Evolutionary conservation across 495 filamentous ascomycete species (phyloP).

Genomic region (Hypoxylon cercidicola): DNA sequence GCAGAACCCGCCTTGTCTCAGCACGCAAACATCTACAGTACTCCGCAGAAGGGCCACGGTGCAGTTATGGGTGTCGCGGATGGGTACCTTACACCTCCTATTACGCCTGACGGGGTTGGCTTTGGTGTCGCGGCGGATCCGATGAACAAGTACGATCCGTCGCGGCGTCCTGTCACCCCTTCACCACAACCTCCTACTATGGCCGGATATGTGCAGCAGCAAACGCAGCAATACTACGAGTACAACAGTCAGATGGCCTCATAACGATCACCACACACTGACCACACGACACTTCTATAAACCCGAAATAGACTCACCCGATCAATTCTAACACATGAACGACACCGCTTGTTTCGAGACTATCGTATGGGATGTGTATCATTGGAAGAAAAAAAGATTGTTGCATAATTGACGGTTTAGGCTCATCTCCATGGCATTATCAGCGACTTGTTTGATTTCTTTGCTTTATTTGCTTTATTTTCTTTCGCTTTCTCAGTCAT

Average conservation of each 20-base stretch:
- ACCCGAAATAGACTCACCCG: slow-evolving; percentile 25
- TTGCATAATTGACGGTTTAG: slow-evolving; percentile 52
- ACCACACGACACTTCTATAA: slow-evolving; percentile 11
- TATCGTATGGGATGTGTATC: slow-evolving; percentile 45
- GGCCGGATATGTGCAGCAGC: slow-evolving; percentile 35
- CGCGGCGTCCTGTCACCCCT: slow-evolving; percentile 64
- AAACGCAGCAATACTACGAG: slow-evolving; percentile 42
- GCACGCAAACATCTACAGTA: slow-evolving; percentile 71
- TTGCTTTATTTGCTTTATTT: slow-evolving; percentile 31
- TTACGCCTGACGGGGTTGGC: slow-evolving; percentile 86
- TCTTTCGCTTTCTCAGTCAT: slow-evolving; percentile 46
- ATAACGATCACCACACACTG: slow-evolving; percentile 14
- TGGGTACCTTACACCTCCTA: slow-evolving; percentile 93
- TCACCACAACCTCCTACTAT: slow-evolving; percentile 52
- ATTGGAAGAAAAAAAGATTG: slow-evolving; percentile 51
- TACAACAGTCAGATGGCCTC: slow-evolving; percentile 44
- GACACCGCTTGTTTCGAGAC: slow-evolving; percentile 22
- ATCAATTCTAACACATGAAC: slow-evolving; percentile 31
- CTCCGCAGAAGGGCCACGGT: slow-evolving; percentile 83
- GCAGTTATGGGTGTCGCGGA: slow-evolving; percentile 71
- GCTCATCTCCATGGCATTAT: slow-evolving; percentile 51
- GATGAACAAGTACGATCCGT: slow-evolving; percentile 59
- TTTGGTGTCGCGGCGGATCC: slow-evolving; percentile 60
- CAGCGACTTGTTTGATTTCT: slow-evolving; percentile 48
- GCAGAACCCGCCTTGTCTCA: slow-evolving; percentile 65